phyloP scores from a whole-genome alignment of 768 basidiomycete species.

The Podaxis pistillaris region DNA sequence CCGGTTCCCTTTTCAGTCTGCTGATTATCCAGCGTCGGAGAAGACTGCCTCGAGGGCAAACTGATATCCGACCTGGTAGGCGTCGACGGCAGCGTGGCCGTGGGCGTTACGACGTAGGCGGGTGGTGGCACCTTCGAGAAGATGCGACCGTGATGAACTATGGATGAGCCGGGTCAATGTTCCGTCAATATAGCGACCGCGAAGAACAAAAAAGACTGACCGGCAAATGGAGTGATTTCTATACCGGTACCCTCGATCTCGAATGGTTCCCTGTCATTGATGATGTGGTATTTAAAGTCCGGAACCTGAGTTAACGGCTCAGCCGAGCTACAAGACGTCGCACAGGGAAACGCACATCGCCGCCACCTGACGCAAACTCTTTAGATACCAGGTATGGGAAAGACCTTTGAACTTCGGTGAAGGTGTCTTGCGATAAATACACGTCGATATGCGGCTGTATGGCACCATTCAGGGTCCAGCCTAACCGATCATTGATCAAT shows the following conservation, averaged over 20 bases:
- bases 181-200: neutral
- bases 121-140: conserved; percentile 45
- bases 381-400: conserved; percentile 83
- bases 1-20: neutral
- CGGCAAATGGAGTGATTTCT: conserved; percentile 61
- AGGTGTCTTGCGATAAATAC: conserved; percentile 67
- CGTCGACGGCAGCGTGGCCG: conserved; percentile 33
- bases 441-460: conserved; percentile 77
- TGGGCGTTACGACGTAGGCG: conserved; percentile 40
- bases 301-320: conserved; percentile 53
- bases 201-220: conserved; percentile 32
- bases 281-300: conserved; percentile 79
- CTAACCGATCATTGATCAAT: conserved; percentile 32
- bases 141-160: conserved; percentile 75
- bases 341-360: conserved; percentile 50
- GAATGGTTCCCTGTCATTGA: conserved; percentile 66
- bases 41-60: conserved; percentile 15
- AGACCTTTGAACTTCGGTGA: conserved; percentile 58
- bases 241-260: conserved; percentile 66
- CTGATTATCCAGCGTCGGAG: conserved; percentile 2
- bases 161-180: neutral
- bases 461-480: conserved; percentile 65
- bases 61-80: conserved; percentile 31
- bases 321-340: neutral
- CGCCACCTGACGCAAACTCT: conserved; percentile 77